Evolutionary conservation across 139 green algal species (phyloP), one percentile per base, ranked within the genome.

Genomic region (Astrephomene gubernaculifera): DNA sequence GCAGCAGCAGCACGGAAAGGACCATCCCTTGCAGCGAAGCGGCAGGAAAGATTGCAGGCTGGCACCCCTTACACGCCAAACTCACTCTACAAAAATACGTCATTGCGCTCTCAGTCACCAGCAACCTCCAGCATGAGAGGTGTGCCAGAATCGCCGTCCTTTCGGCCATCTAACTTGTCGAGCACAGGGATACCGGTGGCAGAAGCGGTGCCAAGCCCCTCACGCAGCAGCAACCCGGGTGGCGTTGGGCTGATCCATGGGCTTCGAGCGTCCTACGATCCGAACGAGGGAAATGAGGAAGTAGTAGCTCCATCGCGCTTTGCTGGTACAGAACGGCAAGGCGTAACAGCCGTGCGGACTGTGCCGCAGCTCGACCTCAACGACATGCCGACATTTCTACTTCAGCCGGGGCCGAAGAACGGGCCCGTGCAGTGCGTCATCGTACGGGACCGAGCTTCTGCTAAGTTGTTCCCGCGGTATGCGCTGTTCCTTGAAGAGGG

Each of bases 341-440:
- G 36, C 6, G 60, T 43, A 39, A 54, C 41, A 0, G 63, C 43
- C n/a, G 35, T 33, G 39, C 53, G 54, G 0, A 60, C 70, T 38
- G 53, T 43, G 24, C 49, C 67, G 19, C 70, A 88, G 36, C 38
- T 93, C 0, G 89, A 94, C 64, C 35, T 91, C 24, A 87, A 72
- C 17, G 88, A 95, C 85, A 90, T 92, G 53, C 74, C 70, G 36
- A 49, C 68, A 0, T 97, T 96, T 69, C 68, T 97, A 14, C 82
- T 89, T 57, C 49, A 87, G 49, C 93, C 94, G 1, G 94, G 91
- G 6, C 90, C 91, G 2, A 83, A 88, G 49, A 88, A 85, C 29
- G 44, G 91, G 86, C 85, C 93, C 0, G 81, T 97, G 52, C 86
- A 93, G 73, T 99, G 96, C 92, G 90, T 93, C 69, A 97, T 98